A percentile compares a stretch with the other conserved stretches of the same genome.
These are phyloP conservation scores for Podospora pseudopauciseta DNA, from an alignment of 495 filamentous ascomycete genomes.

Conservation along the genomic window DNA sequence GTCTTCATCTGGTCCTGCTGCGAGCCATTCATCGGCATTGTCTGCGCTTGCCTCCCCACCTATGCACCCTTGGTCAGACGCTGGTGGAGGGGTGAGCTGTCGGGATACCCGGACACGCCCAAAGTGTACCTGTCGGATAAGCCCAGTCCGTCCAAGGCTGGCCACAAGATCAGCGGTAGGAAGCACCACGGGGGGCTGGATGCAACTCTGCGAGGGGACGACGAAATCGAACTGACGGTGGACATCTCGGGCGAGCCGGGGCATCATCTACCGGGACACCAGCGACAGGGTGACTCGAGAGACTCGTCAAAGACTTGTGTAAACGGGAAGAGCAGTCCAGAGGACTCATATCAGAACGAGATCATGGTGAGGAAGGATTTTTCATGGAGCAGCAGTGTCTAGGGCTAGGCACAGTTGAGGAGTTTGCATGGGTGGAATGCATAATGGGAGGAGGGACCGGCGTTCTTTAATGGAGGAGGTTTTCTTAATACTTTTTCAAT, in stretches of 20 bases:
- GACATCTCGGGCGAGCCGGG: conserved; percentile 3
- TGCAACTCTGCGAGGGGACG: conserved; percentile 16
- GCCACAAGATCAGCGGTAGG: not conserved
- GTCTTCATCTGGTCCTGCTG: conserved; percentile 45
- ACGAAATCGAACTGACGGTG: conserved; percentile 24
- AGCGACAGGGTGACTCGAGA: not conserved
- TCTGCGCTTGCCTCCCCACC: conserved; percentile 44
- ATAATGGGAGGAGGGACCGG: not conserved
- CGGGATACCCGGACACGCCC: not conserved
- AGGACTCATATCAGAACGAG: not conserved
- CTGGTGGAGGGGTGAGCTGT: conserved; percentile 9
- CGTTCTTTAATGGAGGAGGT: not conserved
- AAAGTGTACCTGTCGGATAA: conserved; percentile 2
- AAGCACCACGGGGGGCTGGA: not conserved
- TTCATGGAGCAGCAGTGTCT: conserved; percentile 18
- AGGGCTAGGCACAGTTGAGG: not conserved
- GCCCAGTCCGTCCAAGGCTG: not conserved
- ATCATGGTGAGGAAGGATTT: conserved; percentile 23
- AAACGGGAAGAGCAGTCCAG: not conserved
- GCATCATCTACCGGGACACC: not conserved
- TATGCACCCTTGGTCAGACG: conserved; percentile 37
- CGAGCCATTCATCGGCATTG: conserved; percentile 42
- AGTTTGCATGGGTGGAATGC: not conserved
- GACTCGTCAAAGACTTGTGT: not conserved
- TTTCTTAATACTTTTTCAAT: not conserved